A percentile compares a stretch with the other conserved stretches of the same genome.
Conservation (phyloP, 2,329 filamentous ascomycete species). For the Aureobasidium lini region DNA sequence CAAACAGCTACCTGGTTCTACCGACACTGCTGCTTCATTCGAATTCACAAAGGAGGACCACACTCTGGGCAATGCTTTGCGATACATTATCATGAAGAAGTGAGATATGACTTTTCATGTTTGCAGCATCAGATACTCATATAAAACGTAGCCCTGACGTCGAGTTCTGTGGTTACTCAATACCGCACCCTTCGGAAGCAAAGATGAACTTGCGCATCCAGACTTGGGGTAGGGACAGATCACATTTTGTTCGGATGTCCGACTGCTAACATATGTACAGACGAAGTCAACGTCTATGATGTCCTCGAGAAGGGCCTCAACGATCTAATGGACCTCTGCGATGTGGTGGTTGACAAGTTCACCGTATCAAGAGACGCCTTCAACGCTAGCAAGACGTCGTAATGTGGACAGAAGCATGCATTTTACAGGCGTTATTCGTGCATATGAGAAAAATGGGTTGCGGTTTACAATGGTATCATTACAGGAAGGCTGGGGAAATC, state of each 20-base stretch:
- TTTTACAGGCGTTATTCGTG: slow-evolving; percentile 7
- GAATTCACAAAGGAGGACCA: slow-evolving; percentile 92
- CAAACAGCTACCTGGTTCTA: slow-evolving; percentile 69
- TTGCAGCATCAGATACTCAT: neutral
- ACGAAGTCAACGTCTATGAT: slow-evolving; percentile 70
- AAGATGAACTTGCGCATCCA: slow-evolving; percentile 98
- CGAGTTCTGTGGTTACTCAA: slow-evolving; percentile 96
- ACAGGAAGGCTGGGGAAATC: slow-evolving; percentile 13
- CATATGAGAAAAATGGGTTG: slow-evolving; percentile 12
- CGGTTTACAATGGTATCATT: slow-evolving; percentile 16
- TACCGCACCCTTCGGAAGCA: slow-evolving; percentile 88
- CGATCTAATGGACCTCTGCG: slow-evolving; percentile 85
- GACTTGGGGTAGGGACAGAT: slow-evolving; percentile 67
- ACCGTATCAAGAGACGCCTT: slow-evolving; percentile 59
- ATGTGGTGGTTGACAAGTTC: slow-evolving; percentile 90
- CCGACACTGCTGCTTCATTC: slow-evolving; percentile 83
- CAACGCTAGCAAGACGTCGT: slow-evolving; percentile 30
- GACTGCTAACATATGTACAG: slow-evolving; percentile 37
- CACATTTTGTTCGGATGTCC: neutral
- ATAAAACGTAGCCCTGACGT: slow-evolving; percentile 65
- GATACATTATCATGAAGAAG: slow-evolving; percentile 99
- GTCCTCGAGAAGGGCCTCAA: slow-evolving; percentile 84
- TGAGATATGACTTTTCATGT: slow-evolving; percentile 32
- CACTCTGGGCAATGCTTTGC: slow-evolving; percentile 86
- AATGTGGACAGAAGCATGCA: slow-evolving; percentile 13